phyloP scores from a whole-genome alignment of 495 filamentous ascomycete genomes.

The Penicillium cosmopolitanum region DNA sequence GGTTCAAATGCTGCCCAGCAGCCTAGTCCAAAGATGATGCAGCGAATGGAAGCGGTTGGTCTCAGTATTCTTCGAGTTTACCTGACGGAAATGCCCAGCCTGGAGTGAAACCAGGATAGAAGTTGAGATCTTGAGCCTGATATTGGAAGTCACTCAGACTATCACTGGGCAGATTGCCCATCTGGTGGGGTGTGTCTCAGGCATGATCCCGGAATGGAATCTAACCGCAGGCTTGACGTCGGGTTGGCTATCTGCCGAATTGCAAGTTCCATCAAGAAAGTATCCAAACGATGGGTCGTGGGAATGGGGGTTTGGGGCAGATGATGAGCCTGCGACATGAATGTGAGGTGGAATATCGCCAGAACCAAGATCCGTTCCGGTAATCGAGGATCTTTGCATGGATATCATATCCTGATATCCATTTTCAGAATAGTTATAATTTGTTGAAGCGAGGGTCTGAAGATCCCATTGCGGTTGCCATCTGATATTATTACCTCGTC shows the following conservation, averaged over 20 bases:
- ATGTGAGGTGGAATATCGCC: conserved; percentile 28
- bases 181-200: conserved; percentile 23
- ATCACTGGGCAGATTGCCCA: conserved; percentile 28
- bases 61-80: conserved; percentile 14
- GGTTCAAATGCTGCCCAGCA: conserved; percentile 18
- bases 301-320: conserved; percentile 9
- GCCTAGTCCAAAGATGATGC: conserved; percentile 2
- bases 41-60: background rate
- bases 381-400: conserved; percentile 26
- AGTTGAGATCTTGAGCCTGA: conserved; percentile 28
- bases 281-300: conserved; percentile 25
- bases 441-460: conserved; percentile 28
- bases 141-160: conserved; percentile 36
- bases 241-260: conserved; percentile 14
- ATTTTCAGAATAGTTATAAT: conserved; percentile 29
- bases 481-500: conserved; percentile 16
- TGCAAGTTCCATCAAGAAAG: conserved; percentile 22
- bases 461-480: conserved; percentile 41
- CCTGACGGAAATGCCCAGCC: conserved; percentile 39
- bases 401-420: conserved; percentile 32
- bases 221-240: conserved; percentile 24
- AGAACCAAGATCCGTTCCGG: conserved; percentile 16
- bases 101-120: conserved; percentile 33
- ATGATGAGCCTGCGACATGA: conserved; percentile 17
- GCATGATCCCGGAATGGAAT: conserved; percentile 20